Percentiles rank a stretch among this genome's conserved stretches.
These are phyloP conservation scores for Aspergillus piperis DNA, from an alignment of 2,329 filamentous ascomycete genomes.

Conservation along the genomic window DNA sequence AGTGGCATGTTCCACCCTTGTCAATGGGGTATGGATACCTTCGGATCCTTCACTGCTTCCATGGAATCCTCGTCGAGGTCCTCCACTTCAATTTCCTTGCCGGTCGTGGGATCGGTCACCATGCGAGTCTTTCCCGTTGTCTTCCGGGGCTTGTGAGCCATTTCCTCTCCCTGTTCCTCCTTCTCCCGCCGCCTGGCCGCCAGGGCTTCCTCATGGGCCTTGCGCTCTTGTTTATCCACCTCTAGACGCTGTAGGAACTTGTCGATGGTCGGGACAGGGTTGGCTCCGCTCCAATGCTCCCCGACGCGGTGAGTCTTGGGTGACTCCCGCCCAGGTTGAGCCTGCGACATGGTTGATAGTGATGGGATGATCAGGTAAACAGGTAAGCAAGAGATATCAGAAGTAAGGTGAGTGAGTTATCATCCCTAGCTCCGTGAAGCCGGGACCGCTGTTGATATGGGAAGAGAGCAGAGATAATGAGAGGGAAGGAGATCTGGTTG, in stretches of 20 bases:
- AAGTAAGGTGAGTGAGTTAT: neutral
- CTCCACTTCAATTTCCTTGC: conserved; percentile 80
- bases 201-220: conserved; percentile 47
- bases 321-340: conserved; percentile 17
- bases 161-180: conserved; percentile 47
- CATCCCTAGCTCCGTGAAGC: conserved; percentile 2
- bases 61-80: conserved; percentile 73
- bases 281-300: conserved; percentile 78
- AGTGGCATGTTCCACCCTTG: too few species aligned
- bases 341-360: conserved; percentile 17
- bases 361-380: neutral
- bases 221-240: conserved; percentile 70
- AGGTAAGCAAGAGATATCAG: neutral
- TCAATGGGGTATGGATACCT: conserved; percentile 48
- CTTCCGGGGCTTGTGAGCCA: conserved; percentile 52
- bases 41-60: conserved; percentile 70
- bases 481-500: neutral
- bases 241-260: conserved; percentile 81
- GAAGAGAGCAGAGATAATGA: neutral
- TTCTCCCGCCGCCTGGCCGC: conserved; percentile 24
- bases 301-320: conserved; percentile 49
- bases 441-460: neutral
- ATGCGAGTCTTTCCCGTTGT: conserved; percentile 52
- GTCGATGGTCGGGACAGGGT: conserved; percentile 84
- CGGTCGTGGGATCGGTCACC: conserved; percentile 87